These are phyloP conservation scores for Saitoella complicata DNA, from an alignment of 805 yeast genomes.

Conservation along the genomic window DNA sequence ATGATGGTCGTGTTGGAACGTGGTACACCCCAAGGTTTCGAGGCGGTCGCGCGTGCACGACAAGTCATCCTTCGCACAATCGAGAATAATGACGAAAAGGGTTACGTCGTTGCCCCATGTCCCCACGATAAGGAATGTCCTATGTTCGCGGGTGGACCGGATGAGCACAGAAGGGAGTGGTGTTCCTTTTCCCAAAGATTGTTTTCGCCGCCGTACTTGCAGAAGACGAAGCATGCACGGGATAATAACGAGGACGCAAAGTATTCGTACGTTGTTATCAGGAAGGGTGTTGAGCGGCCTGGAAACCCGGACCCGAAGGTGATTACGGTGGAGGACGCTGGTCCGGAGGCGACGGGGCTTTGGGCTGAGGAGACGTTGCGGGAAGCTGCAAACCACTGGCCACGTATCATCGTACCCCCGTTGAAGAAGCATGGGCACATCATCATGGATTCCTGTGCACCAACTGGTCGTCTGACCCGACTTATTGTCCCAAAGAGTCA, in stretches of 20 bases:
- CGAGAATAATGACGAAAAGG: not conserved
- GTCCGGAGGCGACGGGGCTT: not conserved
- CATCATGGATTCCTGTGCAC: not conserved
- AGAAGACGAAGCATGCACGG: not conserved
- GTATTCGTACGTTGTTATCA: not conserved
- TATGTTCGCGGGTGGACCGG: not conserved
- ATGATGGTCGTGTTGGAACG: constrained; percentile 66
- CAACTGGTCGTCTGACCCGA: not conserved
- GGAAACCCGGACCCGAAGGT: not conserved
- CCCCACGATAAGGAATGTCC: constrained; percentile 3
- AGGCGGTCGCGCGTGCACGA: constrained; percentile 74
- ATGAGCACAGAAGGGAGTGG: not conserved
- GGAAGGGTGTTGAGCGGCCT: not conserved
- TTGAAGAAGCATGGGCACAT: constrained; percentile 1
- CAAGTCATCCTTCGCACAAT: constrained; percentile 56
- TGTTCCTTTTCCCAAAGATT: not conserved
- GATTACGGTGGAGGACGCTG: not conserved
- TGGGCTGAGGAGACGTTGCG: too few relatives aligned
- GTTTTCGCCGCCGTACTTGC: not conserved
- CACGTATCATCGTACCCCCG: constrained; percentile 1
- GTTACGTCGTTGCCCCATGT: constrained; percentile 1
- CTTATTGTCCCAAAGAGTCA: not conserved
- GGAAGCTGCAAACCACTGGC: not conserved
- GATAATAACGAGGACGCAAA: not conserved
- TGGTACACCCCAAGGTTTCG: constrained; percentile 83